Percentiles rank a stretch among this genome's conserved stretches.
phyloP scores from a whole-genome alignment of 148 eudicot genomes.

The Nepenthes gracilis region DNA sequence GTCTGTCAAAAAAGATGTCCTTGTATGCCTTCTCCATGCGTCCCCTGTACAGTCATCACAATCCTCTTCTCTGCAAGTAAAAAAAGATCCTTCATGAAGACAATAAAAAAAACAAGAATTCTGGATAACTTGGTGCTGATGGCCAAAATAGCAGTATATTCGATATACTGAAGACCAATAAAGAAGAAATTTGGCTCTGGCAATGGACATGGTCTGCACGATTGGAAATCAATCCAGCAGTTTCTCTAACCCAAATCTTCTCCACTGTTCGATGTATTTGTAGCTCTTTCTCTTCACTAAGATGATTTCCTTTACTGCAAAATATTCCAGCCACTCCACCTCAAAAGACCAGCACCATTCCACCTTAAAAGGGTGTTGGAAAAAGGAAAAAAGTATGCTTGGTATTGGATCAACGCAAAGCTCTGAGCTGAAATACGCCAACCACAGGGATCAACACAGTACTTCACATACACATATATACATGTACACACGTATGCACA shows the following conservation, averaged over 20 bases:
- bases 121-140: not conserved
- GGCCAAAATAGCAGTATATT: not conserved
- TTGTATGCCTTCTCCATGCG: not conserved
- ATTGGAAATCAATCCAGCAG: not conserved
- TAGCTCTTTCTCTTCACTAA: slow-evolving; percentile 72
- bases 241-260: no score
- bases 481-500: no score
- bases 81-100: not conserved
- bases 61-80: slow-evolving; percentile 53
- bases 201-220: not conserved
- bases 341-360: slow-evolving; percentile 9
- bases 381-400: no score
- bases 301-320: slow-evolving; percentile 21
- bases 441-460: no score
- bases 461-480: no score
- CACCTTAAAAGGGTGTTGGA: slow-evolving; percentile 16
- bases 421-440: no score
- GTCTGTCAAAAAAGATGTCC: slow-evolving; percentile 37
- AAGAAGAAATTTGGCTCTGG: not conserved
- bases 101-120: not conserved
- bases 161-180: not conserved
- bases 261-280: slow-evolving; percentile 58
- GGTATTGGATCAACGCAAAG: no score
- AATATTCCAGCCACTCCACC: no score
- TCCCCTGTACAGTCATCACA: slow-evolving; percentile 39